phyloP scores from a whole-genome alignment of 371 early-diverging fungal species.

The Funneliformis caledonium region DNA sequence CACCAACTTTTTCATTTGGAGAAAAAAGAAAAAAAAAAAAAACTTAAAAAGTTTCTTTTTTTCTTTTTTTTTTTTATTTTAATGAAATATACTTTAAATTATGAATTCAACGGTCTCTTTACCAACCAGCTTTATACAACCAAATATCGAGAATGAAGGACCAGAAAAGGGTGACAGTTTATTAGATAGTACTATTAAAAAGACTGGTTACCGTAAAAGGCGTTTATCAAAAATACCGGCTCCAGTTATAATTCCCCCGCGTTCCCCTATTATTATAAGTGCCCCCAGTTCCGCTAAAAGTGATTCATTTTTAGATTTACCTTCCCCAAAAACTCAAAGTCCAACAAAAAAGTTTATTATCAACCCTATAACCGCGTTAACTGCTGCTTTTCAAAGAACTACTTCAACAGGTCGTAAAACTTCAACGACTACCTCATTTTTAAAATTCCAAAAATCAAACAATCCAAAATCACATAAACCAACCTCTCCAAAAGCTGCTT shows the following conservation, averaged over 20 bases:
- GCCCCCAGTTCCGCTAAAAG: slow-evolving; percentile 24
- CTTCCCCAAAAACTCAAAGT: slow-evolving; percentile 27
- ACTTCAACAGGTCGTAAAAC: not conserved
- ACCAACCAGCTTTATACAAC: not conserved
- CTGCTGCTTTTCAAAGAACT: slow-evolving; percentile 34
- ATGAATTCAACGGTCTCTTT: not conserved
- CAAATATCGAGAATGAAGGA: not conserved
- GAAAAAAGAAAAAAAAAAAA: not conserved
- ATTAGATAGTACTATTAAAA: slow-evolving; percentile 23
- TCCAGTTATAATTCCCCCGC: slow-evolving; percentile 34
- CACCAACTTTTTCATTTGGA: no score
- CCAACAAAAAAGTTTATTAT: slow-evolving; percentile 29
- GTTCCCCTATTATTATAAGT: not conserved
- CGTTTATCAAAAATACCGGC: slow-evolving; percentile 25
- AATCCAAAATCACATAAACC: not conserved
- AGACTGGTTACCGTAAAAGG: slow-evolving; percentile 18
- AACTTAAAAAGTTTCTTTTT: not conserved
- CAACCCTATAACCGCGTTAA: slow-evolving; percentile 27
- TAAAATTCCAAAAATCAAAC: slow-evolving; percentile 28
- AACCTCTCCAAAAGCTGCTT: not conserved
- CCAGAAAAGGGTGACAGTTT: not conserved
- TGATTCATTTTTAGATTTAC: slow-evolving; percentile 40
- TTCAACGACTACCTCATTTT: slow-evolving; percentile 32
- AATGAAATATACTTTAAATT: not conserved
- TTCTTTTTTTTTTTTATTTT: not conserved